Percentiles rank a stretch among this genome's conserved stretches.
Evolutionary conservation across 192 early-diverging fungal species (phyloP).

Genomic region (Coemansia sp.): DNA sequence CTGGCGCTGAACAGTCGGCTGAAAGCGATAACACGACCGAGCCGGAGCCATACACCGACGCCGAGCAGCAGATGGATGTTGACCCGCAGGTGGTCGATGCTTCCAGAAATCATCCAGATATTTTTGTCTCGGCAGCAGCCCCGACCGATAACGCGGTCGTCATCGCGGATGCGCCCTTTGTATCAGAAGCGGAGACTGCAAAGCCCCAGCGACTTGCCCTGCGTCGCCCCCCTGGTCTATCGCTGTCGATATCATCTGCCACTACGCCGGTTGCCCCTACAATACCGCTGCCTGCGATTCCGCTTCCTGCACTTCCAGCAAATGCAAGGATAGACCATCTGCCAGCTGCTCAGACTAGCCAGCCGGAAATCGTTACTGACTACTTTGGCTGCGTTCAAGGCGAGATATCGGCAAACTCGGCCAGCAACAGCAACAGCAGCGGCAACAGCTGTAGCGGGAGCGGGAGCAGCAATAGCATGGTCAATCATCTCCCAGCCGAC

Average conservation of each 20-base stretch:
- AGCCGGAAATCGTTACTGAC: conserved; percentile 9
- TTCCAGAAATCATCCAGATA: not conserved
- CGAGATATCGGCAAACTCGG: not conserved
- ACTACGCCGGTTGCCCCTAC: conserved; percentile 3
- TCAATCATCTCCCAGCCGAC: not conserved
- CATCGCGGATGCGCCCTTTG: not conserved
- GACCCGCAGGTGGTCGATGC: not conserved
- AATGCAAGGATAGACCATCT: not conserved
- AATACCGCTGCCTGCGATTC: conserved; percentile 11
- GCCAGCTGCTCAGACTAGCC: not conserved
- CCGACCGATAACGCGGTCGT: not conserved
- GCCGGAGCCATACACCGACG: conserved; percentile 3
- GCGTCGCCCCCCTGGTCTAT: conserved; percentile 5
- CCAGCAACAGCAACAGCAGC: conserved; percentile 9
- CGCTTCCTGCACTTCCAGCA: conserved; percentile 13
- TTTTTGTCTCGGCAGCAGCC: not conserved
- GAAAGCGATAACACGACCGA: not conserved
- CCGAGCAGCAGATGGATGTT: not conserved
- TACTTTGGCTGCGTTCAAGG: conserved; percentile 33
- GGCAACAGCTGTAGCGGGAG: not conserved
- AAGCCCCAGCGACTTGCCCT: conserved; percentile 9
- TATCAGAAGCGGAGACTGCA: not conserved
- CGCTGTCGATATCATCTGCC: not conserved
- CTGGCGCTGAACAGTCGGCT: not conserved
- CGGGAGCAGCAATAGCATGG: not conserved